phyloP scores from a whole-genome alignment of 2,329 filamentous ascomycete species.

The Fusarium sacchari region DNA sequence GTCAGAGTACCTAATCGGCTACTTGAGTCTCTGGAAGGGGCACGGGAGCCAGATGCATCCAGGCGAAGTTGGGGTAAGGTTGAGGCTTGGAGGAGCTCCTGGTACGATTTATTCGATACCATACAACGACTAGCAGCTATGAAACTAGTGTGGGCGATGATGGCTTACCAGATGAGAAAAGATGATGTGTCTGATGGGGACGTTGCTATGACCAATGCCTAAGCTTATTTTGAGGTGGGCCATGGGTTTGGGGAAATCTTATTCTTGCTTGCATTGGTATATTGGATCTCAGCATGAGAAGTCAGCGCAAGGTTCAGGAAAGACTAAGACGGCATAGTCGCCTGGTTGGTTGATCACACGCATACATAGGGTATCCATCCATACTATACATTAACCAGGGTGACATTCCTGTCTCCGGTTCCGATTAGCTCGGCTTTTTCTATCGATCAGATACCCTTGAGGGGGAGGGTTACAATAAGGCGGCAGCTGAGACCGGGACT shows the following conservation, averaged over 20 bases:
- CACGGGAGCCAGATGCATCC: conserved; percentile 46
- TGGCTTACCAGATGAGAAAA: conserved; percentile 68
- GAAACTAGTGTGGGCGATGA: conserved; percentile 67
- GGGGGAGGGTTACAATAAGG: not conserved
- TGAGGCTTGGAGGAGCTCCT: conserved; percentile 66
- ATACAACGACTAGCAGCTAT: conserved; percentile 67
- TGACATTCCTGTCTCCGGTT: not conserved
- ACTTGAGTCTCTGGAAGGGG: conserved; percentile 63
- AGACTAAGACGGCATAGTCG: not conserved
- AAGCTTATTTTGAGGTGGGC: not conserved
- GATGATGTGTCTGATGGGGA: conserved; percentile 38
- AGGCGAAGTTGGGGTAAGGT: conserved; percentile 62
- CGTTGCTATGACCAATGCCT: conserved; percentile 45
- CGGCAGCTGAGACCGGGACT: not conserved
- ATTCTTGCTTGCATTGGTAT: not conserved
- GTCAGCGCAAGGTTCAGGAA: not conserved
- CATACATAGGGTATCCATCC: conserved; percentile 1
- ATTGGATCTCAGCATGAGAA: not conserved
- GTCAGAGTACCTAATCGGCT: conserved; percentile 66
- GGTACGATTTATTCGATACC: conserved; percentile 68
- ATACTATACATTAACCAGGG: not conserved
- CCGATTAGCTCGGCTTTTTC: not conserved
- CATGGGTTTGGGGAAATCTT: not conserved
- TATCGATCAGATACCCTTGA: not conserved
- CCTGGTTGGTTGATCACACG: not conserved